Percentiles rank a stretch among this genome's conserved stretches.
Evolutionary conservation across 257 asterid genomes (phyloP).

Genomic region (Jacaranda copaia): DNA sequence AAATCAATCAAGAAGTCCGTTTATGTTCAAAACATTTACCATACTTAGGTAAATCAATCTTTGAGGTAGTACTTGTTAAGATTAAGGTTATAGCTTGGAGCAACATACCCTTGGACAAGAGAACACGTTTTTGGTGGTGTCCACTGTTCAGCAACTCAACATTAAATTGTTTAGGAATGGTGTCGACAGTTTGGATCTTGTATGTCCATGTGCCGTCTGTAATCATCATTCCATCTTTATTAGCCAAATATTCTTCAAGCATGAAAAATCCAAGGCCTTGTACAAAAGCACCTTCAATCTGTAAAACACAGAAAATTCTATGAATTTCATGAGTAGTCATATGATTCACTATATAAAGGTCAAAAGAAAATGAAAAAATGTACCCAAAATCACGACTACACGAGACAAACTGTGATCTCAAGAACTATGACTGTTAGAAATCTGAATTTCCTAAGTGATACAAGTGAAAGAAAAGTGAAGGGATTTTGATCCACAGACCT

Average conservation of each 20-base stretch:
- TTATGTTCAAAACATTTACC: too few relatives aligned
- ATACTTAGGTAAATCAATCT: too few relatives aligned
- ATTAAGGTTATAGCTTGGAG: background rate
- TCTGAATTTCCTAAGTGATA: background rate
- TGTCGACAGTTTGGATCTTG: slow-evolving; percentile 82
- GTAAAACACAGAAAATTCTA: slow-evolving; percentile 22
- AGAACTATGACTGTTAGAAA: too few relatives aligned
- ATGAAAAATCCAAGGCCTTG: slow-evolving; percentile 90
- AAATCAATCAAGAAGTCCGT: too few relatives aligned
- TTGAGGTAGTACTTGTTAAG: too few relatives aligned
- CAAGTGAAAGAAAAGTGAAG: background rate
- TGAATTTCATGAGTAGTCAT: background rate
- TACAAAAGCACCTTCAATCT: slow-evolving; percentile 92
- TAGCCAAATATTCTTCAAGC: slow-evolving; percentile 73
- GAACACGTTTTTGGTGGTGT: slow-evolving; percentile 65
- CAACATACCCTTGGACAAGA: slow-evolving; percentile 79
- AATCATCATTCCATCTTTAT: slow-evolving; percentile 59
- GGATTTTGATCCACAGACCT: slow-evolving; percentile 43
- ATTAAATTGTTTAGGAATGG: slow-evolving; percentile 67
- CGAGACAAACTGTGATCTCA: background rate
- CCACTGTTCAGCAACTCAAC: slow-evolving; percentile 76
- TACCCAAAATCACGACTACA: background rate
- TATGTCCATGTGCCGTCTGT: slow-evolving; percentile 79
- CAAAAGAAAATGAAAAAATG: too few relatives aligned
- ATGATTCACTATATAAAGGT: background rate